These are phyloP conservation scores for Thelonectria blattea DNA, from an alignment of 2,329 filamentous ascomycete species.

Conservation along the genomic window DNA sequence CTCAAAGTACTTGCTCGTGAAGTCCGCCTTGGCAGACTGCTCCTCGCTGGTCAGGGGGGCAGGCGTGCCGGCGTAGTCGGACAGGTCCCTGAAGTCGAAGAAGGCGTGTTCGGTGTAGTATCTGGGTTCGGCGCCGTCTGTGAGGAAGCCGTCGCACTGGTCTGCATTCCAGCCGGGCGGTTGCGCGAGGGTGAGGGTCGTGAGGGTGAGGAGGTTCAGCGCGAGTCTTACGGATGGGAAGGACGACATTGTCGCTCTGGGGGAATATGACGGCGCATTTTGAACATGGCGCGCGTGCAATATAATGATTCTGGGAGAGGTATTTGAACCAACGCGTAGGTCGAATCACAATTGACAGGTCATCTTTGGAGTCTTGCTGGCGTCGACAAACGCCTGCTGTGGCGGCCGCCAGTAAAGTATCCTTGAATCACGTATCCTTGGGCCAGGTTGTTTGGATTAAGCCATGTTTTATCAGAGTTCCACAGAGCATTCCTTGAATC, in stretches of 20 bases:
- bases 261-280: neutral
- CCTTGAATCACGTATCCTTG: no score
- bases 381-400: neutral
- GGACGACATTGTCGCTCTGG: neutral
- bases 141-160: constrained; percentile 55
- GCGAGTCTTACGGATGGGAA: neutral
- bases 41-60: constrained; percentile 35
- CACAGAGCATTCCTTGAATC: no score
- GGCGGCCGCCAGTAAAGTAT: neutral
- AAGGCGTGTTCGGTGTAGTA: constrained; percentile 56
- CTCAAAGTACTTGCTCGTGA: constrained; percentile 49
- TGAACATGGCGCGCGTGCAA: neutral
- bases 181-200: neutral
- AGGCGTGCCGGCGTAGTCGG: constrained; percentile 47
- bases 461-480: no score
- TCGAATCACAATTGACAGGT: neutral
- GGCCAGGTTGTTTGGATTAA: no score
- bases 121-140: constrained; percentile 50
- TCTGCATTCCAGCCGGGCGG: constrained; percentile 34
- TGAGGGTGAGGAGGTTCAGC: neutral
- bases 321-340: neutral
- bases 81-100: constrained; percentile 56
- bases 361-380: neutral
- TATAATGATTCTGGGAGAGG: neutral
- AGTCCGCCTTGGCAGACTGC: constrained; percentile 33